Percentiles rank a stretch among this genome's conserved stretches.
Evolutionary conservation across 2,329 filamentous ascomycete genomes (phyloP).

Genomic region (Neofusicoccum sp.): DNA sequence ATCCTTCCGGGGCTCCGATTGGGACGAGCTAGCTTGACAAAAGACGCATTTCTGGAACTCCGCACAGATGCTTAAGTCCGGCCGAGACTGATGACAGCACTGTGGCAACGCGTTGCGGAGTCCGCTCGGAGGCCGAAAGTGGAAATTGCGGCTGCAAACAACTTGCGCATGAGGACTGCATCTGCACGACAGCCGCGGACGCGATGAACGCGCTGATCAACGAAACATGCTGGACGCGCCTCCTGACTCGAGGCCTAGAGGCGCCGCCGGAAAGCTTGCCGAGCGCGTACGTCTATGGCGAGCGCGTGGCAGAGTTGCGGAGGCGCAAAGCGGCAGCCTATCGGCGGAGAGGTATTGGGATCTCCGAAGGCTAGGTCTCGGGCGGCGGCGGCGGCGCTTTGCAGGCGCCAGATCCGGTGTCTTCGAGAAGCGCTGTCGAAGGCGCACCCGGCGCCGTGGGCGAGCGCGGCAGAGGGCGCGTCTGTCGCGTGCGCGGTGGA

Average conservation of each 20-base stretch:
- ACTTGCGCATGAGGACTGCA: slow-evolving; percentile 4
- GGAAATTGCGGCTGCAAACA: background rate
- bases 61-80: background rate
- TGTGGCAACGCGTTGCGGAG: background rate
- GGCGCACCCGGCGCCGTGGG: background rate
- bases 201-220: slow-evolving; percentile 2
- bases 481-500: background rate
- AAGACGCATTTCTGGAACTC: too few relatives aligned
- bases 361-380: slow-evolving; percentile 7
- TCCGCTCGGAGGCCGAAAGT: background rate
- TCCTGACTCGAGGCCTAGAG: background rate
- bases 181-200: background rate
- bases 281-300: too few relatives aligned
- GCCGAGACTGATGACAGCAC: background rate
- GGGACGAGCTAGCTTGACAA: too few relatives aligned
- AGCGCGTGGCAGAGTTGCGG: too few relatives aligned
- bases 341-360: slow-evolving; percentile 12
- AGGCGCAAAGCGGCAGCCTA: too few relatives aligned
- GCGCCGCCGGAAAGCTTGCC: too few relatives aligned
- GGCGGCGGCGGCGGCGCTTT: background rate
- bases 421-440: slow-evolving; percentile 8
- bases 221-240: background rate
- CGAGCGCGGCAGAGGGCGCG: background rate
- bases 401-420: slow-evolving; percentile 1
- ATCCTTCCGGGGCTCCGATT: too few relatives aligned